These are phyloP conservation scores for Epichloe scottii DNA, from an alignment of 2,329 filamentous ascomycete species.

Conservation along the genomic window DNA sequence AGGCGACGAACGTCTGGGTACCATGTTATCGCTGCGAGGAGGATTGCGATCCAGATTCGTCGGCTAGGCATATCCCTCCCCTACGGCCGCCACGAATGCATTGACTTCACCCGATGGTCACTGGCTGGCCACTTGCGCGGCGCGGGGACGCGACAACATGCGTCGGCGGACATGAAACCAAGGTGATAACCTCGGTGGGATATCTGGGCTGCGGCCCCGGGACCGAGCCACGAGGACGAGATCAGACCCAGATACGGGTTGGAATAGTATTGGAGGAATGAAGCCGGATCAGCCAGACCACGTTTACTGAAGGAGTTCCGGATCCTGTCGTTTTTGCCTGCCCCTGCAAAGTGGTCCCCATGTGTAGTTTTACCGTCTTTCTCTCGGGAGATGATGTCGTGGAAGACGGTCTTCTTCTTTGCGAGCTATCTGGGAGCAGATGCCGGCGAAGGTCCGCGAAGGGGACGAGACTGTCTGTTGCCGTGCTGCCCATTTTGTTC, in stretches of 20 bases:
- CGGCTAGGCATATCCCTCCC: slow-evolving; percentile 48
- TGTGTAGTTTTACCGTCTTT: too few species aligned
- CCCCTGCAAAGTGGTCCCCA: too few species aligned
- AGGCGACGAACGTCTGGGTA: slow-evolving; percentile 26
- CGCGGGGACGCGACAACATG: slow-evolving; percentile 35
- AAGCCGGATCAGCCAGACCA: too few species aligned
- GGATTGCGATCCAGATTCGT: slow-evolving; percentile 47
- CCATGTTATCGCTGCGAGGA: slow-evolving; percentile 44
- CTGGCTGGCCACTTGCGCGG: slow-evolving; percentile 40
- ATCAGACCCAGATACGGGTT: too few species aligned
- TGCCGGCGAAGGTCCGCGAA: slow-evolving; percentile 22
- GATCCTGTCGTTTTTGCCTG: too few species aligned
- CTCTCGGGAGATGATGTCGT: too few species aligned
- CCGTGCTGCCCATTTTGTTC: background rate
- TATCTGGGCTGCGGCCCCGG: slow-evolving; percentile 41
- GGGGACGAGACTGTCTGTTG: slow-evolving; percentile 5
- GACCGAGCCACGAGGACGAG: too few species aligned
- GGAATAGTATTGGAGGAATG: too few species aligned
- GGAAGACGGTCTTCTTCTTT: slow-evolving; percentile 31
- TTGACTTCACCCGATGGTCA: slow-evolving; percentile 30
- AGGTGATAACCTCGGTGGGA: slow-evolving; percentile 52
- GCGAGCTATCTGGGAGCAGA: slow-evolving; percentile 28
- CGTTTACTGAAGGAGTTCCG: too few species aligned
- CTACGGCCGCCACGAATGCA: slow-evolving; percentile 37
- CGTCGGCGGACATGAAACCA: slow-evolving; percentile 42